These are phyloP conservation scores for Vitis riparia DNA, from an alignment of 164 flowering plant species.

Conservation along the genomic window DNA sequence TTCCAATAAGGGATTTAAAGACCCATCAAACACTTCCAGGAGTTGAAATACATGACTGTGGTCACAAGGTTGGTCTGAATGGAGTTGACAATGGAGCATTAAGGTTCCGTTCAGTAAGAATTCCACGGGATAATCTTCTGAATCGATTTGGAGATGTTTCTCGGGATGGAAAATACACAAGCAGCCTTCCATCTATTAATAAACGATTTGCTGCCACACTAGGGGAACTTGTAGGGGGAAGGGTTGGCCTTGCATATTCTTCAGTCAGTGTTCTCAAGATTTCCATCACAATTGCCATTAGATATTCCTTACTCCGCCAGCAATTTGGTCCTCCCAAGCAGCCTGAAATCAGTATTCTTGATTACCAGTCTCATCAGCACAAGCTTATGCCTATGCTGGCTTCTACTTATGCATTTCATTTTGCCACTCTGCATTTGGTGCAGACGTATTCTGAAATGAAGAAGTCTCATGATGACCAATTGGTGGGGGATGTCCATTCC, in stretches of 20 bases:
- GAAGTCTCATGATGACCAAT: slow-evolving; percentile 72
- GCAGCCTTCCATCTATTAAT: slow-evolving; percentile 78
- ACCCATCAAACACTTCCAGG: slow-evolving; percentile 81
- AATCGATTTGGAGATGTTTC: slow-evolving; percentile 95
- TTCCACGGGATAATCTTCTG: slow-evolving; percentile 91
- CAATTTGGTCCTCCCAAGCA: slow-evolving; percentile 94
- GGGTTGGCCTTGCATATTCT: slow-evolving; percentile 88
- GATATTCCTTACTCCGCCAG: slow-evolving; percentile 86
- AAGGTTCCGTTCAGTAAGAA: slow-evolving; percentile 78
- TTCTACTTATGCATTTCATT: slow-evolving; percentile 90
- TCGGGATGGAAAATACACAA: slow-evolving; percentile 88
- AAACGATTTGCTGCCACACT: slow-evolving; percentile 90
- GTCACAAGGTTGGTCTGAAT: slow-evolving; percentile 92
- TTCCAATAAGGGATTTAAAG: slow-evolving; percentile 85
- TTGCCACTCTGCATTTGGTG: slow-evolving; percentile 69
- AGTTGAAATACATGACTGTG: slow-evolving; percentile 92
- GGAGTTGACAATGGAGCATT: slow-evolving; percentile 98
- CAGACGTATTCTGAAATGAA: slow-evolving; percentile 91
- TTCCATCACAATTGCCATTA: slow-evolving; percentile 74
- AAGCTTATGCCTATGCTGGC: slow-evolving; percentile 99
- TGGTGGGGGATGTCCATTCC: slow-evolving; percentile 84
- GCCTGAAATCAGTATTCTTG: slow-evolving; percentile 84
- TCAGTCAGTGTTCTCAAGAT: slow-evolving; percentile 84
- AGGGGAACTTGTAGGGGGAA: slow-evolving; percentile 97
- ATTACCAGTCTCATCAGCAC: slow-evolving; percentile 97